Percentiles rank a stretch among this genome's conserved stretches.
These are phyloP conservation scores for Euphorbia peplus DNA, from an alignment of 345 rosid genomes.

Conservation along the genomic window DNA sequence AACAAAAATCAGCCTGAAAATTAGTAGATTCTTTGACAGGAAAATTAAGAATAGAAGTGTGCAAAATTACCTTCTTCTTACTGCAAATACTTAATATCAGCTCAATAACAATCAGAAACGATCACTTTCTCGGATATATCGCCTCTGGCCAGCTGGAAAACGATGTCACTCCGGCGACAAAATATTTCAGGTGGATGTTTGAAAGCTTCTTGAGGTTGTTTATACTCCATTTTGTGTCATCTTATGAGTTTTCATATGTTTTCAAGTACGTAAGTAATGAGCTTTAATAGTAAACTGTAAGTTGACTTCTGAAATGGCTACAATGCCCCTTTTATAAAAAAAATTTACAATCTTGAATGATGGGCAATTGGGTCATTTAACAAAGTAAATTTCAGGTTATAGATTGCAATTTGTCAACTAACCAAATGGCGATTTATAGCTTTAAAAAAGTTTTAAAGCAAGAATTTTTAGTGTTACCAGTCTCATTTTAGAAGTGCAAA, in stretches of 20 bases:
- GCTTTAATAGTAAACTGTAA: conserved; percentile 10
- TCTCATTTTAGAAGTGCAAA: no score
- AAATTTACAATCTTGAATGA: neutral
- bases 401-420: neutral
- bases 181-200: conserved; percentile 1
- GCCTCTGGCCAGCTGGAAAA: conserved; percentile 12
- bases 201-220: conserved; percentile 18
- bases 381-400: neutral
- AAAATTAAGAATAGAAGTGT: neutral
- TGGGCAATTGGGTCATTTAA: conserved; percentile 25
- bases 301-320: conserved; percentile 13
- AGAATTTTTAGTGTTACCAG: no score
- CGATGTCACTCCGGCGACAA: conserved; percentile 12
- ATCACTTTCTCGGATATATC: neutral
- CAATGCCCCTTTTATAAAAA: conserved; percentile 12
- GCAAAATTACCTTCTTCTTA: neutral
- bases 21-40: no score
- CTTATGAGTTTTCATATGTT: conserved; percentile 12
- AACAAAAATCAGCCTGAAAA: no score
- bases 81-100: no score
- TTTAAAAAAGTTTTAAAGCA: no score
- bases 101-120: no score
- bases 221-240: conserved; percentile 32
- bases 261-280: conserved; percentile 18
- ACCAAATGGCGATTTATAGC: no score